phyloP scores from a whole-genome alignment of 2,329 filamentous ascomycete genomes.

The Monosporascus sp. region DNA sequence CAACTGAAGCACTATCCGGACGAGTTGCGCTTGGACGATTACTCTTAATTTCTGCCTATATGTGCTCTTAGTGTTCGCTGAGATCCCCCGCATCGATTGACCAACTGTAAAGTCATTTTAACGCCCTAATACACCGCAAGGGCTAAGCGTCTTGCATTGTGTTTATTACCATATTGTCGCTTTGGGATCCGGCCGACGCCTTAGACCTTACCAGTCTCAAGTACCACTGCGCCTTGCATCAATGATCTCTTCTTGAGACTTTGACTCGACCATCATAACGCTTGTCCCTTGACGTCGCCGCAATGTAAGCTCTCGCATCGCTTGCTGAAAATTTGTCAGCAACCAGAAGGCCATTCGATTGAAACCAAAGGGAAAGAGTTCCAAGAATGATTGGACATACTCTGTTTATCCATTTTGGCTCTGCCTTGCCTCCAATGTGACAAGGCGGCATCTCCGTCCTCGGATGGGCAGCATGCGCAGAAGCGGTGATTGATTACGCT shows the following conservation, averaged over 20 bases:
- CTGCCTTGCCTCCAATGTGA: constrained; percentile 6
- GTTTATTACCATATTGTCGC: background rate
- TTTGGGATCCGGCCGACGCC: background rate
- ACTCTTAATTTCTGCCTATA: too few relatives aligned
- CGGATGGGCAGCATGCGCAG: constrained; percentile 17
- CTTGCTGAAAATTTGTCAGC: constrained; percentile 16
- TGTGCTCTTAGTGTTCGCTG: too few relatives aligned
- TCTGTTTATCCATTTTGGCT: constrained; percentile 20
- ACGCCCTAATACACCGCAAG: too few relatives aligned
- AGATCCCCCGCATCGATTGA: too few relatives aligned
- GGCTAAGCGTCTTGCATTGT: too few relatives aligned
- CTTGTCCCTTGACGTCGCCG: constrained; percentile 8
- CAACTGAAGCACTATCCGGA: too few relatives aligned
- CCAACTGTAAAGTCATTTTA: too few relatives aligned
- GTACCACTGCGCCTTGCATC: background rate
- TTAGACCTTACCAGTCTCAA: background rate
- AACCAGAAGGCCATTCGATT: background rate
- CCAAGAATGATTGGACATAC: constrained; percentile 8
- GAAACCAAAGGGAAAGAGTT: background rate
- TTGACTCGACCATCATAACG: constrained; percentile 10
- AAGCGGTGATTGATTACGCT: constrained; percentile 11
- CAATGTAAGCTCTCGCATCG: constrained; percentile 18
- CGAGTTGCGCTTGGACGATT: too few relatives aligned
- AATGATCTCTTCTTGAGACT: background rate
- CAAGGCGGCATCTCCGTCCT: background rate